These are phyloP conservation scores for Debaryomyces udenii DNA, from an alignment of 1,139 yeast species.

Conservation along the genomic window DNA sequence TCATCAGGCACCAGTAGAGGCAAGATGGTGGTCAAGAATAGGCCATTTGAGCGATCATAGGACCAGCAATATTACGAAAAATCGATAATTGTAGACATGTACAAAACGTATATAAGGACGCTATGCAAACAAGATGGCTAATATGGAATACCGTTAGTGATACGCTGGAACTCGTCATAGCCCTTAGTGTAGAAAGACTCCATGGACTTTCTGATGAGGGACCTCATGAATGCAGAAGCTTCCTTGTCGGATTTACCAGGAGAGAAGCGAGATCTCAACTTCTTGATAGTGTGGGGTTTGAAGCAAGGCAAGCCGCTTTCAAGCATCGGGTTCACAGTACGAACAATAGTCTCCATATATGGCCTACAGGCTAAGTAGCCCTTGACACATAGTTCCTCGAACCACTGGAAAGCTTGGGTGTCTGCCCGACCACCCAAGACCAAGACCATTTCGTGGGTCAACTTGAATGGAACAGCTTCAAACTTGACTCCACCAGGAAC, in stretches of 20 bases:
- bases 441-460: slow-evolving; percentile 93
- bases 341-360: slow-evolving; percentile 81
- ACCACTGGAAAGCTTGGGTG: slow-evolving; percentile 91
- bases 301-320: slow-evolving; percentile 96
- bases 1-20: too few species aligned
- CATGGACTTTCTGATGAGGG: slow-evolving; percentile 76
- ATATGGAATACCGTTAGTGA: slow-evolving; percentile 96
- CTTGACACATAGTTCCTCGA: slow-evolving; percentile 92
- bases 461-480: slow-evolving; percentile 96
- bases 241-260: slow-evolving; percentile 81
- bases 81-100: too few species aligned
- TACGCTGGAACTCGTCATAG: slow-evolving; percentile 94
- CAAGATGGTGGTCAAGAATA: too few species aligned
- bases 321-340: slow-evolving; percentile 89
- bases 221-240: slow-evolving; percentile 77
- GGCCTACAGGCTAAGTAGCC: slow-evolving; percentile 91
- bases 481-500: slow-evolving; percentile 99
- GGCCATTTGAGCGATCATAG: too few species aligned
- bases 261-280: slow-evolving; percentile 76
- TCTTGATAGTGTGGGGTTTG: slow-evolving; percentile 80
- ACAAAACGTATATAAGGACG: too few species aligned
- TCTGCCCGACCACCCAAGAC: slow-evolving; percentile 88
- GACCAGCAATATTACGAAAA: too few species aligned
- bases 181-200: slow-evolving; percentile 92
- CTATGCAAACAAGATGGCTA: slow-evolving; percentile 24